Base-by-base conservation (phyloP, 2,329 filamentous ascomycete genomes). In the Pestalotiopsis sp. region DNA sequence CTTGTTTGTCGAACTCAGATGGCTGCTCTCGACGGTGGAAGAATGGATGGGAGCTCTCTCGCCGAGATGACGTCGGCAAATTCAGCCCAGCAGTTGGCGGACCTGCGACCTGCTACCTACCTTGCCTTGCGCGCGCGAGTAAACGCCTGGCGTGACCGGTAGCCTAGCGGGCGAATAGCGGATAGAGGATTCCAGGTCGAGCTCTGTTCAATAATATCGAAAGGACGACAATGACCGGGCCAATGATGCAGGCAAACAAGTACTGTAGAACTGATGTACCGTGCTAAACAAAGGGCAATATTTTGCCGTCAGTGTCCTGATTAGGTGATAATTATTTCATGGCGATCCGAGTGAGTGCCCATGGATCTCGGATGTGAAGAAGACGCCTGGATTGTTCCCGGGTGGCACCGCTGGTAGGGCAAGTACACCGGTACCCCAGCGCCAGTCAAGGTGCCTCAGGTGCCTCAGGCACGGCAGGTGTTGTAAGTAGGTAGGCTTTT, bases 11-110 rank as follows among this genome's bases (percentile, higher is more conserved):
- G 14, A 52, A 9, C 20, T 52, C 7, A 36, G 5, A 20, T 20
- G 7, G 45, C 45, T 52, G 45, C n/a, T 23, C 9, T 52, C 20
- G 17, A 20, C 20, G 17, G 45, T 52, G 14, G 45, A 52, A 52
- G 17, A 20, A 23, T n/a, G 14, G 45, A 20, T 52, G 17, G 41
- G 20, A 52, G 31, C 31, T 52, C 31, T 52, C 9, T 20, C 45
- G 45, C 45, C 45, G 45, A 52, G 45, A 36, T 59, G 57, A 59
- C 57, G 57, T 59, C 57, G 45, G n/a, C 45, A 52, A 52, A 52
- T n/a, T 52, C 45, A 52, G 45, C 17, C 45, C 45, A n/a, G 45
- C 45, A 52, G 45, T n/a, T 52, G 39, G 14, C 12, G 12, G 39
- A 45, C 12, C 39, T 11, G 12, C 39, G 12, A 45, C 39, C 39